These are phyloP conservation scores for Ballota nigra DNA, from an alignment of 257 asterid species.

Conservation along the genomic window DNA sequence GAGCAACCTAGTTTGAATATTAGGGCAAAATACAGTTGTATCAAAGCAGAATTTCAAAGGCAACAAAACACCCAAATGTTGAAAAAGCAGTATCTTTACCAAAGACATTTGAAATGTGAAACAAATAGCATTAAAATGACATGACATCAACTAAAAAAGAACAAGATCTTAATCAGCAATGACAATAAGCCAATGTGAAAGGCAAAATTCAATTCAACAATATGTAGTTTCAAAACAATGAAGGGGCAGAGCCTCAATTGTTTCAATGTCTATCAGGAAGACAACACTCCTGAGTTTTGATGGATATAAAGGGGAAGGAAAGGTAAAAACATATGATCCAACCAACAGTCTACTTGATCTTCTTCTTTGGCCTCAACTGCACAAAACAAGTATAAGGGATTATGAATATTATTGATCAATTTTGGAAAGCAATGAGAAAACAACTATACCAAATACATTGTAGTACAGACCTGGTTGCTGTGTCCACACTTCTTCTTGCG, in stretches of 20 bases:
- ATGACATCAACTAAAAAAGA: background rate
- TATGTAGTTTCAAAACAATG: background rate
- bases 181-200: background rate
- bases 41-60: background rate
- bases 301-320: background rate
- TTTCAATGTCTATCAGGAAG: slow-evolving; percentile 14
- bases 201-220: slow-evolving; percentile 9
- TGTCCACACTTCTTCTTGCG: slow-evolving; percentile 92
- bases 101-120: background rate
- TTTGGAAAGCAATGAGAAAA: background rate
- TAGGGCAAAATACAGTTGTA: too few relatives aligned
- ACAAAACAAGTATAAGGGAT: background rate
- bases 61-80: background rate
- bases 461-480: slow-evolving; percentile 64
- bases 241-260: background rate
- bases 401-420: background rate
- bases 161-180: background rate
- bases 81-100: background rate
- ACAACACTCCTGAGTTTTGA: background rate
- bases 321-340: background rate
- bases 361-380: slow-evolving; percentile 66
- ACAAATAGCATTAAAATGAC: background rate
- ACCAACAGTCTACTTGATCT: slow-evolving; percentile 43
- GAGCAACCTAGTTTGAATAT: too few relatives aligned
- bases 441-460: background rate